Conservation (phyloP, 345 rosid genomes). For the Camelina neglecta region DNA sequence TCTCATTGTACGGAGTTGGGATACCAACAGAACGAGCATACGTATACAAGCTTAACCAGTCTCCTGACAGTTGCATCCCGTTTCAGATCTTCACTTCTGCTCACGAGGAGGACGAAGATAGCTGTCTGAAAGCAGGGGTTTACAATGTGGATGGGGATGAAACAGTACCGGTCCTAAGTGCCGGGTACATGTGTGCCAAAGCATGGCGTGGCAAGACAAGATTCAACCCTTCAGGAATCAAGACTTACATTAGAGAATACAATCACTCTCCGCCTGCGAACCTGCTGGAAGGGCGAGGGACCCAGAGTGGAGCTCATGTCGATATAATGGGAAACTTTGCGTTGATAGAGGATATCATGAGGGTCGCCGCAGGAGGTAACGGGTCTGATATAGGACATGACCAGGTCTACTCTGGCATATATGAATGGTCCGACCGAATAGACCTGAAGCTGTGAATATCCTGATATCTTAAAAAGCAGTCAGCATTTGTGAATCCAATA, state of each 20-base stretch:
- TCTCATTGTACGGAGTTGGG: constrained; percentile 90
- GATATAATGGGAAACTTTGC: constrained; percentile 99
- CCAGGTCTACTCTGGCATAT: constrained; percentile 81
- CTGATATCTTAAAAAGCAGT: constrained; percentile 25
- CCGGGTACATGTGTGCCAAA: constrained; percentile 95
- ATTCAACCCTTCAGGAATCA: constrained; percentile 87
- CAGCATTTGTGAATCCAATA: constrained; percentile 32
- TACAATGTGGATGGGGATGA: constrained; percentile 89
- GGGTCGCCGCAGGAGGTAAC: constrained; percentile 84
- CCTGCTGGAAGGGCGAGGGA: constrained; percentile 90
- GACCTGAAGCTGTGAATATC: constrained; percentile 57
- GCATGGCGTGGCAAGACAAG: constrained; percentile 96
- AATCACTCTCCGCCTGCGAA: constrained; percentile 86
- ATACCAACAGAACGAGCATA: constrained; percentile 94
- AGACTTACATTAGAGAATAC: constrained; percentile 76
- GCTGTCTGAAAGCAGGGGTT: constrained; percentile 82
- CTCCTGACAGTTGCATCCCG: constrained; percentile 83
- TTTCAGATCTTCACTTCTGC: constrained; percentile 86
- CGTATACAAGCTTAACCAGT: constrained; percentile 68
- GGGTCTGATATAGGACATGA: constrained; percentile 87
- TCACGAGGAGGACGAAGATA: constrained; percentile 59
- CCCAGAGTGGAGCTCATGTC: constrained; percentile 88
- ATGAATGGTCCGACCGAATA: constrained; percentile 83
- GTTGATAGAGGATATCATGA: constrained; percentile 79
- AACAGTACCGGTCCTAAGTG: constrained; percentile 87